Evolutionary conservation across 257 asterid species (phyloP).

Genomic region (Thymus quinquecostatus): DNA sequence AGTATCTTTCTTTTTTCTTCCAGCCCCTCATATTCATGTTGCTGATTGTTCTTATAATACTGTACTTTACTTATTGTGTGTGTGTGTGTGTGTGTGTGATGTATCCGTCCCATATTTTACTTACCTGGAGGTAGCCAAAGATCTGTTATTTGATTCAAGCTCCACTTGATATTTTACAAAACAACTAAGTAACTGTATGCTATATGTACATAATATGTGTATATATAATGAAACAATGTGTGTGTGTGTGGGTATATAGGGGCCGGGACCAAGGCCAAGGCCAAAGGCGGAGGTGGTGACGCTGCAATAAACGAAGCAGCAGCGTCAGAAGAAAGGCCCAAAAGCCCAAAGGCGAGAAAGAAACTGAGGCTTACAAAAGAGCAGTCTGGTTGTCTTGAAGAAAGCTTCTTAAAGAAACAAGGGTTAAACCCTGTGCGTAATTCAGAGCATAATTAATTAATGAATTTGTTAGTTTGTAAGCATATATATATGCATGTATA

Average conservation of each 20-base stretch:
- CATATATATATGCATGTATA: neutral
- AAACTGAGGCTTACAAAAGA: slow-evolving; percentile 77
- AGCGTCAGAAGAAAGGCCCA: slow-evolving; percentile 39
- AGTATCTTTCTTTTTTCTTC: neutral
- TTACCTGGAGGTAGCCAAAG: too few relatives aligned
- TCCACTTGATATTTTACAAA: neutral
- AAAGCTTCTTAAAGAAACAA: slow-evolving; percentile 62
- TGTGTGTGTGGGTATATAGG: too few relatives aligned
- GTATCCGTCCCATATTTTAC: too few relatives aligned
- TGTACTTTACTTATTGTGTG: too few relatives aligned
- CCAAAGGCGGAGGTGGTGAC: slow-evolving; percentile 10
- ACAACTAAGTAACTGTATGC: neutral
- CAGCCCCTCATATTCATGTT: too few relatives aligned
- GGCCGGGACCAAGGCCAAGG: too few relatives aligned
- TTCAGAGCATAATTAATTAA: neutral
- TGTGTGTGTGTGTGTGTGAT: too few relatives aligned
- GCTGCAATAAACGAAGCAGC: slow-evolving; percentile 48
- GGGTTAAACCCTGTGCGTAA: slow-evolving; percentile 60
- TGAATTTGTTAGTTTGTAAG: neutral
- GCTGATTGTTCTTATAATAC: too few relatives aligned
- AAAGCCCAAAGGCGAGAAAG: slow-evolving; percentile 49
- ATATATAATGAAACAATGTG: slow-evolving; percentile 30
- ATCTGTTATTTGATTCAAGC: too few relatives aligned
- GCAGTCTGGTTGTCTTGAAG: slow-evolving; percentile 75
- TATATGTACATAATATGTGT: neutral